Base-by-base conservation (phyloP, 1,284 basidiomycete species). In the Ceratobasidium papillatum region DNA sequence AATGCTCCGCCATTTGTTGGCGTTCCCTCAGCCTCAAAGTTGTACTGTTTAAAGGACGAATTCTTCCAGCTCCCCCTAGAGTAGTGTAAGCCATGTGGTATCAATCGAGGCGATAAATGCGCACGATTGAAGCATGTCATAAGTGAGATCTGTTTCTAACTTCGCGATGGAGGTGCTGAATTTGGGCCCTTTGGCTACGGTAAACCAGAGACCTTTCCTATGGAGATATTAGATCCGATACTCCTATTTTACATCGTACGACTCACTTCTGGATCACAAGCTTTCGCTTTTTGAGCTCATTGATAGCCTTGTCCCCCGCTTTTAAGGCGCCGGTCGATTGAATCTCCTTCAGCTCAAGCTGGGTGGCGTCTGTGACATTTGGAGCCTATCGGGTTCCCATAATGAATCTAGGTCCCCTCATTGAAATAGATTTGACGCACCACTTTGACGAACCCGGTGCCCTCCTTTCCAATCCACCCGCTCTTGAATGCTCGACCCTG, bases 401-500 rank as follows among this genome's bases (percentile, higher is more conserved):
- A 43, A 32, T 61, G 43, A 41, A 8, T 36, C 63, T 43, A 45
- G n/a, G 78, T 32, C 49, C 45, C 43, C 81, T 74, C 7, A 71
- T 72, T 17, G 74, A 76, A 68, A 76, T 76, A 74, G 49, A 19
- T 41, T 3, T 41, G 69, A 87, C 93, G 79, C 74, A 96, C 95
- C 76, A 91, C 85, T 83, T 93, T 92, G 71, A 98, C 90, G 76
- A 98, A 90, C 25, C 95, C 94, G 77, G 90, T 88, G 2, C 94
- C 94, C 77, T 97, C 93, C 83, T 99, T 99, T 36, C 87, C 88
- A 78, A 99, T 95, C 96, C 98, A 99, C 78, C 94, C 94, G 80
- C 94, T 97, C 85, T 96, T 98, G 88, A 99, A 98, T 27, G 97
- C 98, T 77, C 94, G 90, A 34, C 92, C 92, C 83, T 99, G 98